Evolutionary conservation across 768 basidiomycete genomes (phyloP), one percentile per base, ranked within the genome.

Genomic region (Lactarius sanguifluus): DNA sequence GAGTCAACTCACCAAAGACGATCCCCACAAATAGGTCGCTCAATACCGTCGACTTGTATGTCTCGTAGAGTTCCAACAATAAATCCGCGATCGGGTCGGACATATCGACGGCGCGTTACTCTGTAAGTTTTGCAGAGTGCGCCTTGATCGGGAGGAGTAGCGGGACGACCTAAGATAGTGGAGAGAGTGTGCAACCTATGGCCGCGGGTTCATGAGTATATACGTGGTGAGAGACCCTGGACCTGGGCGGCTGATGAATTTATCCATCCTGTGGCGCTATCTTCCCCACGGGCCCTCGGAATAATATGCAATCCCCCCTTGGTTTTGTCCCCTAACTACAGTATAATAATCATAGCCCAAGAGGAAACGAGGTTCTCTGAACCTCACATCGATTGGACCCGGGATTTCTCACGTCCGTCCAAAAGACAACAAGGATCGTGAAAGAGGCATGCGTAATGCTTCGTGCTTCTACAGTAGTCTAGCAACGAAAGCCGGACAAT

Each of bases 401-500:
- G 16, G 16, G 16, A 18, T 41, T 41, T 5, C 41, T 40, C 38
- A 40, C 5, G 15, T 40, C 38, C 15, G 15, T 40, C 38, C 38
- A 13, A 40, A 15, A 40, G 15, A 40, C 15, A 40, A 40, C n/a
- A 40, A 40, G 12, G 36, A 3, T 4, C 38, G 10, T 40, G 38
- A 40, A 40, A 40, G 38, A 15, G 38, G 38, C 15, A 40, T 40
- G 38, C 38, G 38, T 40, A 15, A 40, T 13, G 13, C 38, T 40
- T 1, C 38, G 38, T 40, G 38, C 38, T 41, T 41, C 41, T 41
- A 34, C 34, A 34, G 34, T 34, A 41, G 52, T 85, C 86, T 20
- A 82, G 75, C 67, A 97, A 98, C 83, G 36, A 95, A 98, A 75
- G 84, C 90, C 12, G 92, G 94, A 73, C 96, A 98, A 76, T 92